Base-by-base conservation (phyloP, 179 eudicot genomes). In the Corrigiola litoralis region DNA sequence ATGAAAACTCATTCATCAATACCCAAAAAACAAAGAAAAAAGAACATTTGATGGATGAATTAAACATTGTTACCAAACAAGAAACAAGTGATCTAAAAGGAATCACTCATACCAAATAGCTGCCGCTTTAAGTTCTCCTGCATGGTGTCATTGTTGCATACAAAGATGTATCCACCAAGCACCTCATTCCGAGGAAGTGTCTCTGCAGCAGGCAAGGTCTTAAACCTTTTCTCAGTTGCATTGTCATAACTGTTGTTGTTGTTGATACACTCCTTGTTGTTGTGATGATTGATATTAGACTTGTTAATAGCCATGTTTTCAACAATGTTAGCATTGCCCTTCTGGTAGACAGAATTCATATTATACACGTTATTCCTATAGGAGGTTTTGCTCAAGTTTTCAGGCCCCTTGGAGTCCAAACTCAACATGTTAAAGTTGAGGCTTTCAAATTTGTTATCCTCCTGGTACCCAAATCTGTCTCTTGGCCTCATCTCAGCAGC, bases 141-240 rank as follows among this genome's bases (percentile, higher is more conserved):
- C 97, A 90, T 92, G 44, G 98, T 92, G 65, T 92, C 98, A 68
- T 92, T 92, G 84, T 92, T 92, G 75, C 98, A 92, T 14, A 92
- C 98, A 71, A 92, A 92, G 51, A 92, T 92, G 83, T 92, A 92
- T n/a, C 98, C 98, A 69, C 98, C 98, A 69, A 92, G 89, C 23
- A 89, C 91, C 79, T 92, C 97, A 57, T 92, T 82, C 45, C 98
- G 80, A 18, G 99, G 97, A 70, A 94, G 87, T 21, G 89, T 85
- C 72, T 94, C 99, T n/a, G 98, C 87, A 3, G 95, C 87, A 65
- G 98, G 98, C 78, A 90, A 77, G 50, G 97, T 90, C 91, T 94
- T 94, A 80, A 94, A 94, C 87, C 97, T 86, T 80, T 87, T 94
- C 45, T 87, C 97, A 58, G 61, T 75, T 33, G 78, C 89, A 62